Evolutionary conservation across 805 yeast genomes (phyloP).

Genomic region (Starmerella geochares): DNA sequence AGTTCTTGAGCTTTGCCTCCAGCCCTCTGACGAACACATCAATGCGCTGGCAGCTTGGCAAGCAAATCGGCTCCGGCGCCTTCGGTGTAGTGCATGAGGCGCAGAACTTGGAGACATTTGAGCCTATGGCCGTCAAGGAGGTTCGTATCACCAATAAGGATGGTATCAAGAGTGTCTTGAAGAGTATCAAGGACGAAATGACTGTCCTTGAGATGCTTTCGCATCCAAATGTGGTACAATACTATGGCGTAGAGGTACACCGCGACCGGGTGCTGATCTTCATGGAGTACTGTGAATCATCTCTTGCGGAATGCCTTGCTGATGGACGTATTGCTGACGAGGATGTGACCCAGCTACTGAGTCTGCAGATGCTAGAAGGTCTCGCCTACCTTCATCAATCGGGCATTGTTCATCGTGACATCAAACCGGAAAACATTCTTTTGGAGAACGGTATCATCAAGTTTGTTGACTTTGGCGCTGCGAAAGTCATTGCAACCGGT

Average conservation of each 20-base stretch:
- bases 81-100: slow-evolving; percentile 93
- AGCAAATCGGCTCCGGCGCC: slow-evolving; percentile 87
- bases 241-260: slow-evolving; percentile 94
- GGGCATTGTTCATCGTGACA: slow-evolving; percentile 93
- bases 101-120: slow-evolving; percentile 86
- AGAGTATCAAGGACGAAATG: slow-evolving; percentile 91
- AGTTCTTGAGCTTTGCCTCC: slow-evolving; percentile 73
- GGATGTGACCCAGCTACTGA: slow-evolving; percentile 77
- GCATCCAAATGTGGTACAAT: slow-evolving; percentile 94
- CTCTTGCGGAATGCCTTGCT: slow-evolving; percentile 60
- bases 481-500: slow-evolving; percentile 55
- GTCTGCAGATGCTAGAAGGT: slow-evolving; percentile 89
- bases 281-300: slow-evolving; percentile 97
- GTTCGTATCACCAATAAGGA: slow-evolving; percentile 82
- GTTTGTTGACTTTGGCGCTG: slow-evolving; percentile 96
- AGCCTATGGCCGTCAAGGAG: slow-evolving; percentile 93
- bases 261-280: slow-evolving; percentile 88
- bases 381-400: slow-evolving; percentile 86
- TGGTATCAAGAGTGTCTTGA: slow-evolving; percentile 71
- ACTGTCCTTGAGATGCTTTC: slow-evolving; percentile 86
- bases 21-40: slow-evolving; percentile 64
- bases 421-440: slow-evolving; percentile 87
- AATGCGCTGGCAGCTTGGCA: slow-evolving; percentile 95
- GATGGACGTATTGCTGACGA: slow-evolving; percentile 95
- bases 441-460: slow-evolving; percentile 76